Percentiles rank a stretch among this genome's conserved stretches.
Conservation (phyloP, 2,329 filamentous ascomycete genomes). For the Clarireedia hainanense region DNA sequence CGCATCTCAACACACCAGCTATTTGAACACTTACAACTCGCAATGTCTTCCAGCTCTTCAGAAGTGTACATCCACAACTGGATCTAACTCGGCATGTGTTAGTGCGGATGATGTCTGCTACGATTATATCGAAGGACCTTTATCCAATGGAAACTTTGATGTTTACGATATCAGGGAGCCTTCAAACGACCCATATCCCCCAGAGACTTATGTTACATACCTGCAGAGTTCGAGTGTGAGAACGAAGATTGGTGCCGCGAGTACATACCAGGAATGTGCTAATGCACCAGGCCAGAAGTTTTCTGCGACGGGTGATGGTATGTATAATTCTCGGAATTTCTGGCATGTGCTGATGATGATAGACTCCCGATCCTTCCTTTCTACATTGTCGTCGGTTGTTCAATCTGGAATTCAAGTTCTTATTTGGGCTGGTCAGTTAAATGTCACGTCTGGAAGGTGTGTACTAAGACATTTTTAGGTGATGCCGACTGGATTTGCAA, state of each 20-base stretch:
- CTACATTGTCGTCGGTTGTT: conserved; percentile 37
- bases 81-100: conserved; percentile 74
- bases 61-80: conserved; percentile 40
- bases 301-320: conserved; percentile 33
- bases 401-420: conserved; percentile 40
- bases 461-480: conserved; percentile 27
- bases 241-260: conserved; percentile 38
- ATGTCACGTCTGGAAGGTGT: not conserved
- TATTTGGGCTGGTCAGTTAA: conserved; percentile 36
- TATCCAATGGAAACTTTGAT: conserved; percentile 5
- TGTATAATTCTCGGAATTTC: conserved; percentile 2
- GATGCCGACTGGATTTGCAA: conserved; percentile 53
- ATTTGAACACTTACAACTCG: conserved; percentile 29
- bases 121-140: conserved; percentile 12
- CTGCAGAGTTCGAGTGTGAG: conserved; percentile 31
- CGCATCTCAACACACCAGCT: conserved; percentile 25
- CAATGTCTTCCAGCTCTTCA: conserved; percentile 33
- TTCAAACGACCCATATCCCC: conserved; percentile 27
- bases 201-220: conserved; percentile 34
- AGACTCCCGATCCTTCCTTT: conserved; percentile 37
- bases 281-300: conserved; percentile 33
- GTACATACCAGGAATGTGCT: conserved; percentile 35
- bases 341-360: conserved; percentile 16
- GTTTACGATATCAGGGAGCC: conserved; percentile 13
- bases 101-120: conserved; percentile 45